These are phyloP conservation scores for Ceratocystis ficicola DNA, from an alignment of 2,329 filamentous ascomycete species.

Conservation along the genomic window DNA sequence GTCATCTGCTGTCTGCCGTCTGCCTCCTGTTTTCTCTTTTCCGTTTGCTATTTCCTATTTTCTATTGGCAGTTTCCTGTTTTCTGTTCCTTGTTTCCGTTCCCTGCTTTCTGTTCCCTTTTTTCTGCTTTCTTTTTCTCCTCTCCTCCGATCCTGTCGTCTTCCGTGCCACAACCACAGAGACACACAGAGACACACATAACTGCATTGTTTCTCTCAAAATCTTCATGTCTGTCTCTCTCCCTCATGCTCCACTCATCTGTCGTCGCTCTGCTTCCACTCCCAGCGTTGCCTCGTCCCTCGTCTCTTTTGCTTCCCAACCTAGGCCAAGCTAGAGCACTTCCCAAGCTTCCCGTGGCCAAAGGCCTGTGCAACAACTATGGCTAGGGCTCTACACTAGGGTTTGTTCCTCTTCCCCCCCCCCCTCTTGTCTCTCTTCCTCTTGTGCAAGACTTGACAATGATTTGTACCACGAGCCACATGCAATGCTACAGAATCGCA, in stretches of 20 bases:
- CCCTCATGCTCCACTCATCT: background rate
- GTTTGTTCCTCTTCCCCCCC: background rate
- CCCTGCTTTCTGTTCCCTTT: background rate
- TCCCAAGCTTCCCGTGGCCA: background rate
- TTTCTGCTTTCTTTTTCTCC: background rate
- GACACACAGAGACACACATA: too few species aligned
- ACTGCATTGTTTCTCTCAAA: background rate
- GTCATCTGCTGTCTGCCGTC: too few species aligned
- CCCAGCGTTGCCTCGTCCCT: background rate
- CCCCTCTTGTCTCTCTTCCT: background rate
- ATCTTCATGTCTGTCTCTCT: background rate
- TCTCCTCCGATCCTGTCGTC: background rate
- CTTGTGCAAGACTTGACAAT: slow-evolving; percentile 1
- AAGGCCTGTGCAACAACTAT: background rate
- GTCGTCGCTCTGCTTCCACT: background rate
- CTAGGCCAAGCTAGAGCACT: background rate
- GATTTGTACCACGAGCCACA: background rate
- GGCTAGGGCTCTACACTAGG: too few species aligned
- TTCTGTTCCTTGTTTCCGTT: background rate
- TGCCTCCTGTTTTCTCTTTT: too few species aligned
- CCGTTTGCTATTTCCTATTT: too few species aligned
- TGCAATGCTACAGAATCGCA: background rate
- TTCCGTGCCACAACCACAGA: background rate
- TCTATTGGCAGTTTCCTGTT: background rate
- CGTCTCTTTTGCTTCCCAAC: background rate